A percentile compares a stretch with the other conserved stretches of the same genome.
These are phyloP conservation scores for Fusarium foetens DNA, from an alignment of 2,329 filamentous ascomycete species.

Conservation along the genomic window DNA sequence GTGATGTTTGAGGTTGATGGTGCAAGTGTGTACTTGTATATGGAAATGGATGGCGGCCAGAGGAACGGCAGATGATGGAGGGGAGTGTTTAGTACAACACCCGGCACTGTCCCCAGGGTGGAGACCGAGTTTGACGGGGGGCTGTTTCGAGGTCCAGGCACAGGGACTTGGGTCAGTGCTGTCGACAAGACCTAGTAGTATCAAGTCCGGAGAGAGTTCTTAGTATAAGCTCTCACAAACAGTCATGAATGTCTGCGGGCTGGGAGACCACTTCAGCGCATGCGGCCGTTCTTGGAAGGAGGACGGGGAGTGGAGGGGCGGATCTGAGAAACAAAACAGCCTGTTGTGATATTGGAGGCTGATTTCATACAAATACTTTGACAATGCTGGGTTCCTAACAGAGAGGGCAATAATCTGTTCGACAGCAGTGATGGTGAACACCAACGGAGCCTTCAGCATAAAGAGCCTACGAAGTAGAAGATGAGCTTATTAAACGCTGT, in stretches of 20 bases:
- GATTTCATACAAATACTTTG: constrained; percentile 39
- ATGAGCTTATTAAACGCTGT: constrained; percentile 35
- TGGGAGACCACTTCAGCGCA: constrained; percentile 50
- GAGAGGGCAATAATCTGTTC: constrained; percentile 37
- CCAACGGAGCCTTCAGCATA: constrained; percentile 14
- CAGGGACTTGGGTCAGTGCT: constrained; percentile 49
- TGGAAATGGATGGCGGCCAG: constrained; percentile 55
- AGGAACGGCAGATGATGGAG: constrained; percentile 59
- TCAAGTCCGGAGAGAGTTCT: constrained; percentile 47
- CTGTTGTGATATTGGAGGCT: constrained; percentile 39
- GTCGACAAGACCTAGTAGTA: constrained; percentile 42
- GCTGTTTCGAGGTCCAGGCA: constrained; percentile 53
- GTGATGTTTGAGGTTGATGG: constrained; percentile 52
- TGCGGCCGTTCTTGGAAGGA: constrained; percentile 63
- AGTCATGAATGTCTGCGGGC: constrained; percentile 42
- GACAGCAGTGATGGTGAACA: constrained; percentile 7
- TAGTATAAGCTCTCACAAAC: constrained; percentile 37
- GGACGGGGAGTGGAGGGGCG: constrained; percentile 48
- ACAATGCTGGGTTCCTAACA: constrained; percentile 36
- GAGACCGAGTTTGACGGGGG: constrained; percentile 50
- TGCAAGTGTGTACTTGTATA: constrained; percentile 59
- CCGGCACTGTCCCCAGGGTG: constrained; percentile 61
- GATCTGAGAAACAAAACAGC: constrained; percentile 43
- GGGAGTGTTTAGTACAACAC: constrained; percentile 59
- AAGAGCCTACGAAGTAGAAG: constrained; percentile 24